Evolutionary conservation across 1,284 basidiomycete species (phyloP).

Genomic region (Ustilago tritici): DNA sequence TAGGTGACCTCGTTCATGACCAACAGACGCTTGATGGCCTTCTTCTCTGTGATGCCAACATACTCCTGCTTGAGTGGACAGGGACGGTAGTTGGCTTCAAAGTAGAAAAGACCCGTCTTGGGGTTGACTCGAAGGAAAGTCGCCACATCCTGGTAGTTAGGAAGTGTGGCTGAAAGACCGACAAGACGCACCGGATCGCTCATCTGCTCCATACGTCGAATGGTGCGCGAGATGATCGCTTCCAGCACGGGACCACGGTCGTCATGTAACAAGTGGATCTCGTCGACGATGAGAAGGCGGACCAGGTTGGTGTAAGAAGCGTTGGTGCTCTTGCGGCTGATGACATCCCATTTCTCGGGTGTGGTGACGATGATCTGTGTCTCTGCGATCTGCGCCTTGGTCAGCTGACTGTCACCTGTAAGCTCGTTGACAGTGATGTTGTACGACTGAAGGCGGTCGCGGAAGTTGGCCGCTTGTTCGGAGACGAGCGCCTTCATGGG

Average conservation of each 20-base stretch:
- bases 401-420: slow-evolving; percentile 97
- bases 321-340: slow-evolving; percentile 97
- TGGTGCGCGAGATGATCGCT: slow-evolving; percentile 89
- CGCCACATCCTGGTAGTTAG: slow-evolving; percentile 99
- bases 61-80: slow-evolving; percentile 97
- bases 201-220: slow-evolving; percentile 87
- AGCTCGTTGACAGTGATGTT: slow-evolving; percentile 93
- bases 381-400: slow-evolving; percentile 95
- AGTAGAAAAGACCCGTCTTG: slow-evolving; percentile 94
- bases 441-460: slow-evolving; percentile 81
- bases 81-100: slow-evolving; percentile 89
- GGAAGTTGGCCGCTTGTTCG: slow-evolving; percentile 67
- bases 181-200: slow-evolving; percentile 90
- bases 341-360: slow-evolving; percentile 97
- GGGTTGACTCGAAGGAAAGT: slow-evolving; percentile 96
- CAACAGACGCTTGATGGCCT: slow-evolving; percentile 97
- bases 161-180: slow-evolving; percentile 94
- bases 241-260: slow-evolving; percentile 98
- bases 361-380: slow-evolving; percentile 99
- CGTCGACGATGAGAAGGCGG: slow-evolving; percentile 95
- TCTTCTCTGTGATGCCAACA: slow-evolving; percentile 98
- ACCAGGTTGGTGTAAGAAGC: slow-evolving; percentile 97
- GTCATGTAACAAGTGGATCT: slow-evolving; percentile 97
- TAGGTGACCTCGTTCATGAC: slow-evolving; percentile 99
- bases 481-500: slow-evolving; percentile 81